Conservation (phyloP, 345 rosid species). For the Syzygium oleosum region DNA sequence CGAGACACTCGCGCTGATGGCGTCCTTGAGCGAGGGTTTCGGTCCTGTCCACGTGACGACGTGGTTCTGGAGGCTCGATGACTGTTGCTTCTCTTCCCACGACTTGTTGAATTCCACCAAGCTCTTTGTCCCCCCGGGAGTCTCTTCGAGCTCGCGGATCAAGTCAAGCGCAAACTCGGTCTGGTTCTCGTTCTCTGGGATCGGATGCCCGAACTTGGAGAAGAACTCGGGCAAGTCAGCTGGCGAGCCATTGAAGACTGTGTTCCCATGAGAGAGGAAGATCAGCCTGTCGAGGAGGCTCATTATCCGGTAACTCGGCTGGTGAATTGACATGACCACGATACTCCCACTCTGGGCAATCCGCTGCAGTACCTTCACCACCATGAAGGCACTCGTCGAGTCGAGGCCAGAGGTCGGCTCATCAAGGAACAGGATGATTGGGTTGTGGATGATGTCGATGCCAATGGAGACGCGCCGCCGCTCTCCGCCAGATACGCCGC, state of each 20-base stretch:
- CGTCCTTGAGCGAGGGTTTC: conserved; percentile 57
- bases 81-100: conserved; percentile 28
- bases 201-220: conserved; percentile 68
- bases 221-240: conserved; percentile 49
- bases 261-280: conserved; percentile 75
- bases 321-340: conserved; percentile 90
- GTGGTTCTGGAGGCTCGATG: not conserved
- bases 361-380: conserved; percentile 79
- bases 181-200: conserved; percentile 75
- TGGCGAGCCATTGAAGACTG: conserved; percentile 70
- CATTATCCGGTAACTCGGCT: conserved; percentile 86
- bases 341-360: conserved; percentile 89
- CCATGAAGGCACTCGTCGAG: conserved; percentile 93
- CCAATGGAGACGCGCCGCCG: conserved; percentile 85
- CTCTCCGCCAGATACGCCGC: conserved; percentile 97
- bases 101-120: conserved; percentile 71
- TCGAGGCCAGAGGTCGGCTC: conserved; percentile 98
- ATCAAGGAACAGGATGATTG: conserved; percentile 76
- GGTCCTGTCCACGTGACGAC: not conserved
- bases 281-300: conserved; percentile 63
- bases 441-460: conserved; percentile 72
- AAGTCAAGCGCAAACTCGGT: conserved; percentile 83
- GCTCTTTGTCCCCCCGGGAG: conserved; percentile 51
- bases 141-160: conserved; percentile 76
- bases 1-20: conserved; percentile 65